phyloP scores from a whole-genome alignment of 164 flowering plant species.

The Euptelea pleiosperma region DNA sequence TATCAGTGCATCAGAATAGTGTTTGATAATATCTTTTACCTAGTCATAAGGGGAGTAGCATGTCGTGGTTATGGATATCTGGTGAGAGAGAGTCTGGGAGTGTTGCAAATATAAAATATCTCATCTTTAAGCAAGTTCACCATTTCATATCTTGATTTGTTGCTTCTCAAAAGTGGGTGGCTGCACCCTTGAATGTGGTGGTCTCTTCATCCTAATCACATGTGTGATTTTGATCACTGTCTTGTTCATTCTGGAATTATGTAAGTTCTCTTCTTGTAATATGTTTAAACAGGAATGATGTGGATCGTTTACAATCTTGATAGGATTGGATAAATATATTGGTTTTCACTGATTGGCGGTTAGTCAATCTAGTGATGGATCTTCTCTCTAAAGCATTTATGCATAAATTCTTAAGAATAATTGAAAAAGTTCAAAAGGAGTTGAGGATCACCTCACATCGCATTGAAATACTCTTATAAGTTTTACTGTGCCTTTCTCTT shows the following conservation, averaged over 20 bases:
- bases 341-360: not conserved
- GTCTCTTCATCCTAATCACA: not conserved
- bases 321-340: not conserved
- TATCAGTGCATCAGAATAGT: not conserved
- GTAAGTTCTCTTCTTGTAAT: not conserved
- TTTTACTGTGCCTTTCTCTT: not conserved
- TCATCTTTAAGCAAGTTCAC: not conserved
- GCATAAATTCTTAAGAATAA: not conserved
- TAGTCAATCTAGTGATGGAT: not conserved
- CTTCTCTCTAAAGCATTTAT: not conserved
- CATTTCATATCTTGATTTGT: not conserved
- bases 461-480: not conserved
- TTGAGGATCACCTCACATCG: not conserved
- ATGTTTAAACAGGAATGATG: not conserved
- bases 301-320: not conserved
- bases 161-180: not conserved
- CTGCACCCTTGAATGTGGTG: not conserved
- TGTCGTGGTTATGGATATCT: not conserved
- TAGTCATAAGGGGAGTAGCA: not conserved
- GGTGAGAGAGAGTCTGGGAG: not conserved
- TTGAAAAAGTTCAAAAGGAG: not conserved
- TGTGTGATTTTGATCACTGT: not conserved
- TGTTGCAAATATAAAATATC: not conserved
- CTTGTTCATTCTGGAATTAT: not conserved
- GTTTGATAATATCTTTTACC: not conserved